A percentile compares a stretch with the other conserved stretches of the same genome.
These are phyloP conservation scores for Plasmopara halstedii DNA, from an alignment of 352 stramenopile species.

Conservation along the genomic window DNA sequence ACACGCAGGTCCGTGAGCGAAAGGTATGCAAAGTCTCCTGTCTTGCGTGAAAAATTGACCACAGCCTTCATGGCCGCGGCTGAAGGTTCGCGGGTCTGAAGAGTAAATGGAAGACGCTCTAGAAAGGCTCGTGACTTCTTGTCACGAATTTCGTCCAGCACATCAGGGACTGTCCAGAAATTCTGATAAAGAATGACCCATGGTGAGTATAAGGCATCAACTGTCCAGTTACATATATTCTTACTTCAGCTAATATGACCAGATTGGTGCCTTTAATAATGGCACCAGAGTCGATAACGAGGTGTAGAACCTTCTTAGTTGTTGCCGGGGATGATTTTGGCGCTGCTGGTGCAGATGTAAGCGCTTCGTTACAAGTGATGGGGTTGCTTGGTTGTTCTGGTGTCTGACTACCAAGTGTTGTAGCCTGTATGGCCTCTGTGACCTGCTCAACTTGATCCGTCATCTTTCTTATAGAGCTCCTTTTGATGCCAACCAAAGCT, in stretches of 20 bases:
- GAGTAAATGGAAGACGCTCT: slow-evolving; percentile 63
- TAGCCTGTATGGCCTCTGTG: slow-evolving; percentile 10
- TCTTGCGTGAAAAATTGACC: slow-evolving; percentile 78
- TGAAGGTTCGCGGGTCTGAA: slow-evolving; percentile 76
- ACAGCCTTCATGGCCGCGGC: slow-evolving; percentile 71
- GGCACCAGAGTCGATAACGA: slow-evolving; percentile 80
- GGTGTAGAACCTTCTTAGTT: slow-evolving; percentile 64
- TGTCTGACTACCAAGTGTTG: slow-evolving; percentile 8
- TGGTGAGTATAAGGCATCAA: too few species aligned
- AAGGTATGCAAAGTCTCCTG: slow-evolving; percentile 77
- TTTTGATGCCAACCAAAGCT: slow-evolving; percentile 39
- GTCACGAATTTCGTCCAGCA: slow-evolving; percentile 80
- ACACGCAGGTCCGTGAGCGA: slow-evolving; percentile 82
- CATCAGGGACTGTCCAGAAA: slow-evolving; percentile 83
- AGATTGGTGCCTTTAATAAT: slow-evolving; percentile 86
- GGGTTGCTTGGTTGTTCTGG: not conserved
- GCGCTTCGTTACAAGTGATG: slow-evolving; percentile 5
- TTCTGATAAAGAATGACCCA: slow-evolving; percentile 28
- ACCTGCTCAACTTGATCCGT: slow-evolving; percentile 19
- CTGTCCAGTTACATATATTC: too few species aligned
- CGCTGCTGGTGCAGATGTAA: slow-evolving; percentile 2
- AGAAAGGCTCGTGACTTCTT: slow-evolving; percentile 62
- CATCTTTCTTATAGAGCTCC: slow-evolving; percentile 9
- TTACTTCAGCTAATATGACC: slow-evolving; percentile 61
- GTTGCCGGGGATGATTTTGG: slow-evolving; percentile 2